Base-by-base conservation (phyloP, 352 stramenopile species). In the Phytophthora constricta region DNA sequence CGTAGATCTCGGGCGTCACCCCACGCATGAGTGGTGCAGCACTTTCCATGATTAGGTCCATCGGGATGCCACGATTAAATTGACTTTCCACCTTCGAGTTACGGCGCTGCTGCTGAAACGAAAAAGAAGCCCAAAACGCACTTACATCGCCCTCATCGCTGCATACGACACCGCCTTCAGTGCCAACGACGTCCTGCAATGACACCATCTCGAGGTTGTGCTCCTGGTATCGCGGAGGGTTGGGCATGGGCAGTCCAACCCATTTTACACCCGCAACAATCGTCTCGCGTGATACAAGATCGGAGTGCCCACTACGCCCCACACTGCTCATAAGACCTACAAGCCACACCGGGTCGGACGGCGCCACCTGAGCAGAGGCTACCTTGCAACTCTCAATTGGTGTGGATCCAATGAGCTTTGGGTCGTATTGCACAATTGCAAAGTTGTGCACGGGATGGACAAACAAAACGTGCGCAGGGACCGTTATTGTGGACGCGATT, bases 361-460 rank as follows among this genome's bases (percentile, higher is more conserved):
- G 88, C 19, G 76, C 70, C 22, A 92, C 51, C 20, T 80, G 75
- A 51, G 85, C 80, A 2, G 70, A 64, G 10, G 86, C 89, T 45
- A 96, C 79, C 60, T 82, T 79, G 58, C 86, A 94, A 61, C 84
- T 91, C 57, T 92, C 73, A 41, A 96, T 91, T 0, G 87, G 86
- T 14, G 88, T 94, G 8, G 86, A 90, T 1, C 88, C 88, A 64
- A 96, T 95, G 11, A 93, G 73, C 63, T 88, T 88, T 22, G 91
- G 86, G 62, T 98, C 89, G 68, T 97, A 97, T 70, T 96, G 87
- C 16, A 98, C 84, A 58, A 98, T 95, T 8, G 89, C 87, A 58
- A 98, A 97, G 68, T 98, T 98, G 75, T 98, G 91, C 58, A 97
- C 84, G 5, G 93, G 93, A 61, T 98, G 93, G 1, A 97, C 88